These are phyloP conservation scores for Suillus paluster DNA, from an alignment of 768 basidiomycete genomes.

Conservation along the genomic window DNA sequence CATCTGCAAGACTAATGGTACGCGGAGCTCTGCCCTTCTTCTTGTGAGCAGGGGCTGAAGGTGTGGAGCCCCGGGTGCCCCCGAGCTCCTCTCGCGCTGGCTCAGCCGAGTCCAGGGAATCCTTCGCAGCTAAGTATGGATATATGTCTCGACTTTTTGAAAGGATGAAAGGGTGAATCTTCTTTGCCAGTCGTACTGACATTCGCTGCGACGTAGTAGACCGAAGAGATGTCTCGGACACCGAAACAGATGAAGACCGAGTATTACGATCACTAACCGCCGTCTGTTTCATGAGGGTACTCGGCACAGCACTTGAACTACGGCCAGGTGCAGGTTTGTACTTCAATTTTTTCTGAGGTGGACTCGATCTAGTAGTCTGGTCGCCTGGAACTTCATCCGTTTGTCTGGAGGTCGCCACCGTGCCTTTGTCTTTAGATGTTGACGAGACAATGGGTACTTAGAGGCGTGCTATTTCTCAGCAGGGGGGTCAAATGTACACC, in stretches of 20 bases:
- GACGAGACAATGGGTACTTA: neutral
- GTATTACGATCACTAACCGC: neutral
- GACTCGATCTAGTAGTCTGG: neutral
- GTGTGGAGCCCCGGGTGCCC: neutral
- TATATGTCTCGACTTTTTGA: slow-evolving; percentile 32
- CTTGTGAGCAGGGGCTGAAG: slow-evolving; percentile 4
- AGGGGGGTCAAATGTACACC: neutral
- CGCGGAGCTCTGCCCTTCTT: slow-evolving; percentile 22
- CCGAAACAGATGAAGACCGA: neutral
- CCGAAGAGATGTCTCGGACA: neutral
- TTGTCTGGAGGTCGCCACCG: neutral
- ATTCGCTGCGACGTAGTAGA: slow-evolving; percentile 15
- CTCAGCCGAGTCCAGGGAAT: slow-evolving; percentile 13
- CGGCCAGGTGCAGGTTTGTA: neutral
- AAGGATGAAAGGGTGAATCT: slow-evolving; percentile 18
- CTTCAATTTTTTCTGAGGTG: slow-evolving; percentile 2
- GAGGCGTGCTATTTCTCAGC: too few relatives aligned
- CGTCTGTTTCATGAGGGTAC: neutral
- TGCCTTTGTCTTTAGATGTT: neutral
- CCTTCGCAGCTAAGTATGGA: slow-evolving; percentile 27
- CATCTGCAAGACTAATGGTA: slow-evolving; percentile 21
- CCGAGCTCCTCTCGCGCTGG: neutral
- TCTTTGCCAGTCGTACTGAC: slow-evolving; percentile 27
- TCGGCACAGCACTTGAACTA: neutral
- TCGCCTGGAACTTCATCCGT: neutral